Evolutionary conservation across 768 basidiomycete genomes (phyloP), one percentile per base, ranked within the genome.

Genomic region (Hygrocybe coccinea): DNA sequence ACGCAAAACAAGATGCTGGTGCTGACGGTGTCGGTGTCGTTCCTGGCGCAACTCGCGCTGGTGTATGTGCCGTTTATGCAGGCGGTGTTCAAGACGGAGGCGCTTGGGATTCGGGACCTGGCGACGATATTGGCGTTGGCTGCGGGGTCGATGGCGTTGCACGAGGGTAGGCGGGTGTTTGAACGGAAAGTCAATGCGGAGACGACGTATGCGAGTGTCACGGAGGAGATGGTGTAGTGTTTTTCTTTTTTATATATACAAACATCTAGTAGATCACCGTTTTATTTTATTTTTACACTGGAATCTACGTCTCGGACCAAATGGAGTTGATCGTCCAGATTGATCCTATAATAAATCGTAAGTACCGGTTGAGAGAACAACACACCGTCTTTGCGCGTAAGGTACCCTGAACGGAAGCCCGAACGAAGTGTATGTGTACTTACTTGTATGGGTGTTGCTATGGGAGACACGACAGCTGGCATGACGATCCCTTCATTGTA

Each of bases 61-160:
- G 82, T 98, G 55, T 98, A 98, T 65, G 80, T 97, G 51, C 90
- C 94, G 1, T 77, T 92, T 61, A 83, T 97, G 81, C 95, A 98
- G 70, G 76, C 79, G 49, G 78, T 97, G 52, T 98, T 97, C 81
- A 94, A 97, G 74, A 97, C 95, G 24, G 91, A 87, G 58, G 85
- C 91, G 11, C 74, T 98, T 12, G 73, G 78, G 33, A 50, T 74
- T 36, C 70, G 78, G 49, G 95, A 98, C 70, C 60, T 98, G 58
- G 71, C 75, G 11, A 80, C 86, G 29, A 76, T 98, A 2, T 67
- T 97, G 22, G 70, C 73, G 11, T 73, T 97, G 46, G 92, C 82
- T 1, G 81, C 64, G 5, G 73, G 77, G 6, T 89, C 89, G 47
- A 80, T 89, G 62, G 65, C 64, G 25, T 45, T 91, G 61, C 94